Conservation (phyloP, 192 early-diverging fungal genomes). For the Backusella tuberculispora region DNA sequence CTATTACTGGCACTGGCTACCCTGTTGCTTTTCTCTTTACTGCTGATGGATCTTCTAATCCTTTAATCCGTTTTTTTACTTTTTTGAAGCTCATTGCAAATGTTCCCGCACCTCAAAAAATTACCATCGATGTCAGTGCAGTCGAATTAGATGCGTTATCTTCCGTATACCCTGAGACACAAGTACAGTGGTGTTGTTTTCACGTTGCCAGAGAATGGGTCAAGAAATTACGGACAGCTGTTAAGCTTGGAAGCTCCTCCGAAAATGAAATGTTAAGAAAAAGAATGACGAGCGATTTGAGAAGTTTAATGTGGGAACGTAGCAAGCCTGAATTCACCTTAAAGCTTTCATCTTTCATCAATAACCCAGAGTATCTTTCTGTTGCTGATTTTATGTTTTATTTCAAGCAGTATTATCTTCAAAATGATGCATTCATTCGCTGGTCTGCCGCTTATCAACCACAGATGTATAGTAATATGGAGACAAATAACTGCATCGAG, state of each 20-base stretch:
- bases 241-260: neutral
- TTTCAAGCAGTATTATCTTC: too few relatives aligned
- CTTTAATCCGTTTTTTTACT: too few relatives aligned
- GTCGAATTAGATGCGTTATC: neutral
- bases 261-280: neutral
- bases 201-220: conserved; percentile 1
- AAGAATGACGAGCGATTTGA: neutral
- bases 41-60: too few relatives aligned
- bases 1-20: neutral
- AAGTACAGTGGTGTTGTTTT: neutral
- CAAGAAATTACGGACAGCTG: neutral
- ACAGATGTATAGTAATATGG: too few relatives aligned
- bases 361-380: too few relatives aligned
- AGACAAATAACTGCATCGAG: too few relatives aligned
- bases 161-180: neutral
- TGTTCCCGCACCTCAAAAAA: neutral
- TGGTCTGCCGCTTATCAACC: too few relatives aligned
- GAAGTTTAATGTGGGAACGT: neutral
- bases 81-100: too few relatives aligned
- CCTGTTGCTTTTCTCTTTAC: too few relatives aligned
- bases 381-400: too few relatives aligned
- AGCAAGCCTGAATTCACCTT: neutral
- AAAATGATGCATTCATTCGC: too few relatives aligned
- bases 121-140: neutral
- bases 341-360: too few relatives aligned